These are phyloP conservation scores for Periglandula ipomoeae DNA, from an alignment of 2,329 filamentous ascomycete species.

Conservation along the genomic window DNA sequence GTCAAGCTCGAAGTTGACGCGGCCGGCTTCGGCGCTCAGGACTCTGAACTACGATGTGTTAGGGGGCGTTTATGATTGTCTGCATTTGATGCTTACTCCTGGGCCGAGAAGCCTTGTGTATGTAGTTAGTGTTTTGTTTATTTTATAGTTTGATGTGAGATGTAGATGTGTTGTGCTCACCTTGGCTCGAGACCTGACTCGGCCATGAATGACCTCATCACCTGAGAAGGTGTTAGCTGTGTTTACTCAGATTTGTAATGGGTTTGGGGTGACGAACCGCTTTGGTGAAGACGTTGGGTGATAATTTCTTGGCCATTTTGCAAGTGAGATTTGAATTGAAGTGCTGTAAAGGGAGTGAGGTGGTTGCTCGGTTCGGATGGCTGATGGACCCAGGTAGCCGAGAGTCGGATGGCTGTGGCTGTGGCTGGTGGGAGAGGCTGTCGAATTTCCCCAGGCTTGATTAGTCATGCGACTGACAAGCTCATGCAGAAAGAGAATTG, in stretches of 20 bases:
- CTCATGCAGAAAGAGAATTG: too few species aligned
- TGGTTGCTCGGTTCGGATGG: too few species aligned
- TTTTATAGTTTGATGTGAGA: background rate
- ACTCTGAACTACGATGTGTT: conserved; percentile 49
- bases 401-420: too few species aligned
- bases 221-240: conserved; percentile 36
- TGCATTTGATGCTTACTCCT: conserved; percentile 6
- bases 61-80: background rate
- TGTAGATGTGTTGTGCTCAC: conserved; percentile 33
- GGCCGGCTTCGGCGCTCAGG: conserved; percentile 53
- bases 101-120: conserved; percentile 20
- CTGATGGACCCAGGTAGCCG: too few species aligned
- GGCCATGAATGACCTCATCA: conserved; percentile 75
- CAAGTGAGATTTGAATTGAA: too few species aligned
- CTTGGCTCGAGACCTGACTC: conserved; percentile 84
- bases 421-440: too few species aligned
- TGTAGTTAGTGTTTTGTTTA: background rate
- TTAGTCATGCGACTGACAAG: too few species aligned
- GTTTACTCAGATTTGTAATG: too few species aligned
- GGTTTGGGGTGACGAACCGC: conserved; percentile 17
- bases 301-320: conserved; percentile 25
- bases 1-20: conserved; percentile 67
- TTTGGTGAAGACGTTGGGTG: conserved; percentile 25
- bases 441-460: too few species aligned
- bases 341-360: too few species aligned